phyloP scores from a whole-genome alignment of 768 basidiomycete genomes.

The Xerocomellus amylosporus region DNA sequence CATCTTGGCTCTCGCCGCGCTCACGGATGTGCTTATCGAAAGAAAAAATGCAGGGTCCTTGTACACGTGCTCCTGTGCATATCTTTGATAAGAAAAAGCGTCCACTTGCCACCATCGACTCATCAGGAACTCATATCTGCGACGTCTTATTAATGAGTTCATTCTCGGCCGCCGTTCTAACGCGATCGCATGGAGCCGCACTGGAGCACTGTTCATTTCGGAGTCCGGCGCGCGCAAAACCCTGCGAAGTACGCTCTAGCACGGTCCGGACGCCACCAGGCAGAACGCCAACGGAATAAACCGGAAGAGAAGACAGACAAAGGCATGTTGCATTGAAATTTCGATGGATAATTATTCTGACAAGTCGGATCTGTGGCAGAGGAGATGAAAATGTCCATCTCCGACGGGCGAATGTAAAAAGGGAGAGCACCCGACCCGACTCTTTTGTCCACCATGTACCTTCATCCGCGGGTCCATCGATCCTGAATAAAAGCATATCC shows the following conservation, averaged over 20 bases:
- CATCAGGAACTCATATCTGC: constrained; percentile 3
- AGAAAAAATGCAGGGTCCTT: constrained; percentile 8
- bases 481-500: not conserved
- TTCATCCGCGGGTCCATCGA: not conserved
- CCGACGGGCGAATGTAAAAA: constrained; percentile 4
- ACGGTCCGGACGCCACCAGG: constrained; percentile 12
- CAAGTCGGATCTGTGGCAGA: constrained; percentile 4
- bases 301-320: not conserved
- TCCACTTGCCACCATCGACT: not conserved
- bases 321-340: constrained; percentile 1
- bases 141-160: constrained; percentile 1
- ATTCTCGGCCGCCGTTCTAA: constrained; percentile 2
- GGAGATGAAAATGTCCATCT: constrained; percentile 10
- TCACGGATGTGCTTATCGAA: not conserved
- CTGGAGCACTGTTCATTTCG: constrained; percentile 22
- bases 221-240: not conserved
- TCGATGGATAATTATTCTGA: constrained; percentile 6
- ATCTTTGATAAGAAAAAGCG: constrained; percentile 9
- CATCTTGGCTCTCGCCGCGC: not conserved
- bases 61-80: constrained; percentile 2
- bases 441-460: not conserved
- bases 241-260: constrained; percentile 1
- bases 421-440: not conserved
- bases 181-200: constrained; percentile 10
- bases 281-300: not conserved